Percentiles rank a stretch among this genome's conserved stretches.
Evolutionary conservation across 257 asterid species (phyloP).

Genomic region (Nicotiana tomentosiformis): DNA sequence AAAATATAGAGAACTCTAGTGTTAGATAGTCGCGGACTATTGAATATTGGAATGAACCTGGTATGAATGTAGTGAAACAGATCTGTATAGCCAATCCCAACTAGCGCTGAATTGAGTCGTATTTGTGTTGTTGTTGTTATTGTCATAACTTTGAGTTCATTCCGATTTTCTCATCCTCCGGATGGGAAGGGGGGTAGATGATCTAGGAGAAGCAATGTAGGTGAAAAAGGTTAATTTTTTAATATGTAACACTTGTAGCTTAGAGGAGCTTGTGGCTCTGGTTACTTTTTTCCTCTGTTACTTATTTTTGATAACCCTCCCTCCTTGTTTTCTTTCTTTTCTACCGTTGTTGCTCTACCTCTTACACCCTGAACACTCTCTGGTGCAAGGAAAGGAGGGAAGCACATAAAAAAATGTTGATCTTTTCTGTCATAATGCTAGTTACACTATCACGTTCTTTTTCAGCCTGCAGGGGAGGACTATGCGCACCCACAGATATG

Average conservation of each 20-base stretch:
- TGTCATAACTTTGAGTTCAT: not conserved
- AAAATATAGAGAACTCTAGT: not conserved
- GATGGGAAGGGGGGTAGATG: not conserved
- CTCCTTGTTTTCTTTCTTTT: not conserved
- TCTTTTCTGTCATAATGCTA: not conserved
- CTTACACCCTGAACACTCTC: not conserved
- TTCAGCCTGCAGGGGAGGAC: slow-evolving; percentile 83
- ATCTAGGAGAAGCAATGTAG: not conserved
- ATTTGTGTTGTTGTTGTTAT: not conserved
- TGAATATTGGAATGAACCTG: not conserved
- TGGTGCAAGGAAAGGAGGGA: not conserved
- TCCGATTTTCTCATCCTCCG: not conserved
- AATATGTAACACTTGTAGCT: too few species aligned
- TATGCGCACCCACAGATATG: slow-evolving; percentile 89
- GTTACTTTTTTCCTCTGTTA: not conserved
- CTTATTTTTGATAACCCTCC: not conserved
- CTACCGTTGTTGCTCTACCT: not conserved
- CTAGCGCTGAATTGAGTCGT: not conserved
- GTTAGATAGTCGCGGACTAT: not conserved
- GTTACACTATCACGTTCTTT: not conserved
- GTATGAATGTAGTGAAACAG: not conserved
- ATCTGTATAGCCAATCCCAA: not conserved
- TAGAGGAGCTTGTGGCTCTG: not conserved
- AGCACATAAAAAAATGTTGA: not conserved
- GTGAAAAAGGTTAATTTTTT: not conserved